phyloP scores from a whole-genome alignment of 805 yeast species.

The Metschnikowia chrysomelidarum region DNA sequence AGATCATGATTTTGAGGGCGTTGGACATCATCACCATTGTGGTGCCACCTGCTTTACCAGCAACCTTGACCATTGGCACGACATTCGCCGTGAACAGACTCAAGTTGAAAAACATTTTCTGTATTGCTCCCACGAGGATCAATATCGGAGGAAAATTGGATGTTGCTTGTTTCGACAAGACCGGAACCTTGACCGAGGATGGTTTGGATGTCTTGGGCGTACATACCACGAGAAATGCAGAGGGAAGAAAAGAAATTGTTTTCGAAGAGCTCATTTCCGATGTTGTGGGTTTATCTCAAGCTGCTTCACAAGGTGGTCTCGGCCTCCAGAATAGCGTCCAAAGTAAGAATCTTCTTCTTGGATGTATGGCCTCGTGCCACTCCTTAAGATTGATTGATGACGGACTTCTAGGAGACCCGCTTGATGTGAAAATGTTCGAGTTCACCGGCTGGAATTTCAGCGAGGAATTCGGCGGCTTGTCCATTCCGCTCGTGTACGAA shows the following conservation, averaged over 20 bases:
- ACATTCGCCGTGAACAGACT: constrained; percentile 84
- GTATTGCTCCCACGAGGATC: constrained; percentile 92
- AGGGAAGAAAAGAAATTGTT: constrained; percentile 38
- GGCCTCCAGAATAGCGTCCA: constrained; percentile 21
- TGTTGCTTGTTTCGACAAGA: constrained; percentile 89
- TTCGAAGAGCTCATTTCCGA: constrained; percentile 29
- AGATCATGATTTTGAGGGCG: constrained; percentile 79
- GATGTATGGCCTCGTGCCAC: constrained; percentile 76
- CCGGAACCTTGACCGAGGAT: constrained; percentile 97
- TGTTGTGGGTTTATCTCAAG: constrained; percentile 10
- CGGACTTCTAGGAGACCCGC: constrained; percentile 88
- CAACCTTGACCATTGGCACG: constrained; percentile 94
- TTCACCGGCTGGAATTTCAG: constrained; percentile 76
- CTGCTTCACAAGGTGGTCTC: constrained; percentile 1
- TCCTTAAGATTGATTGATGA: constrained; percentile 77
- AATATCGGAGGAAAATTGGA: constrained; percentile 96
- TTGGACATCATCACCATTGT: constrained; percentile 93
- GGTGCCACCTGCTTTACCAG: constrained; percentile 98
- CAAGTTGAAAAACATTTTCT: constrained; percentile 64
- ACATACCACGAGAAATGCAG: constrained; percentile 41
- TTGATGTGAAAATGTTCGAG: constrained; percentile 90
- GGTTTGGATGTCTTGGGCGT: constrained; percentile 82
- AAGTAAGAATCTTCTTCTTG: constrained; percentile 32
- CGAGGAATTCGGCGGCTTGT: constrained; percentile 52
- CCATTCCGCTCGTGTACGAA: constrained; percentile 19